Evolutionary conservation across 2,329 filamentous ascomycete genomes (phyloP).

Genomic region (Cryphonectria nitschkei): DNA sequence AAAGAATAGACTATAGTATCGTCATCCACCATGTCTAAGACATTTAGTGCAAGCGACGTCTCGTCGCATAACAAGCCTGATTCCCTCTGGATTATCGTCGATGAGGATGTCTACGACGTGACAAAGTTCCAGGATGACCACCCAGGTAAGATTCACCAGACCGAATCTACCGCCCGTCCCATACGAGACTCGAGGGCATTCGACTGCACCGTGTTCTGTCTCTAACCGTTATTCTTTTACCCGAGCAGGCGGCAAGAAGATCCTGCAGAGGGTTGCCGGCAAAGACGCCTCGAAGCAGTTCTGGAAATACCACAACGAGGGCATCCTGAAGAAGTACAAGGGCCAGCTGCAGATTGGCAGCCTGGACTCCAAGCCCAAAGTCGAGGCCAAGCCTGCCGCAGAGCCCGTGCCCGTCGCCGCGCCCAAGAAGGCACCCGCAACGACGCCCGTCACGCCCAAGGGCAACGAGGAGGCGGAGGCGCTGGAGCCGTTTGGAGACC

Average conservation of each 20-base stretch:
- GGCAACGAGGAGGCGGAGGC: conserved; percentile 64
- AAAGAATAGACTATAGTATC: neutral
- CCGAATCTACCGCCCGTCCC: neutral
- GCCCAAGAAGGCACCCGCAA: conserved; percentile 44
- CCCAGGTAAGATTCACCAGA: conserved; percentile 61
- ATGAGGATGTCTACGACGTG: conserved; percentile 94
- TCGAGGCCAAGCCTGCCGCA: conserved; percentile 54
- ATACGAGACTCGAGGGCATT: neutral
- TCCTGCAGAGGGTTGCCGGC: conserved; percentile 64
- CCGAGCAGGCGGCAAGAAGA: conserved; percentile 63
- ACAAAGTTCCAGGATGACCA: conserved; percentile 87
- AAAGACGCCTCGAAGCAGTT: conserved; percentile 71
- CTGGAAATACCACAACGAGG: conserved; percentile 81
- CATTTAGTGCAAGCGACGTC: conserved; percentile 82
- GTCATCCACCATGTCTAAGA: conserved; percentile 74
- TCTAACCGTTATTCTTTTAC: neutral
- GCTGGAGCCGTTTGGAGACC: conserved; percentile 80
- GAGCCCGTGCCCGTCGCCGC: conserved; percentile 57
- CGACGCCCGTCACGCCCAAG: conserved; percentile 37
- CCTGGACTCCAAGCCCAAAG: conserved; percentile 80
- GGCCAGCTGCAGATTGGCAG: conserved; percentile 80
- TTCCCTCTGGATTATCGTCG: conserved; percentile 86
- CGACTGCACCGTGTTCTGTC: neutral
- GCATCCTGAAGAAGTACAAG: conserved; percentile 86
- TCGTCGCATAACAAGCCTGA: conserved; percentile 88